Evolutionary conservation across 345 rosid genomes (phyloP), one percentile per base, ranked within the genome.

Genomic region (Garcia nutans): DNA sequence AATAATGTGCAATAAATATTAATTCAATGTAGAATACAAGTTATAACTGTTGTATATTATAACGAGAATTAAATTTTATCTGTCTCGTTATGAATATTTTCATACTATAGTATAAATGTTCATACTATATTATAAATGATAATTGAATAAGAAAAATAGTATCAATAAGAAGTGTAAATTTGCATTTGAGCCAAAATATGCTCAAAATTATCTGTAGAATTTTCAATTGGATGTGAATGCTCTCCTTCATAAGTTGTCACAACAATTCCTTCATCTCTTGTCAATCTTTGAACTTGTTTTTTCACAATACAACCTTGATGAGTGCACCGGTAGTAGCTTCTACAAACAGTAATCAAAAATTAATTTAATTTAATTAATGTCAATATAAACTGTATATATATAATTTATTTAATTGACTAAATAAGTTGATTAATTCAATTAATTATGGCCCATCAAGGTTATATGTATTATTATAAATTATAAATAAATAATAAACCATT

Each of bases 271-370:
- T 81, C 84, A 33, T 81, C 84, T 54, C 71, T 69, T 6, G 80
- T 81, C 64, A 77, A 57, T 73, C 84, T 75, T 16, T 81, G 84
- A 20, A 81, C 80, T 77, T 81, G 84, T 31, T 81, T 81, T 24
- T 81, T 81, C 67, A 81, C 84, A 11, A 62, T 81, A 61, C 84
- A 81, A 3, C 84, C 84, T 69, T 76, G 75, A 64, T 81, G 75
- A 10, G 84, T 81, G 20, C 84, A 81, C 45, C 84, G 55, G 41
- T 81, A 81, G 59, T 81, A 81, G 78, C 84, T 81, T 63, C 84
- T 81, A 54, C 31, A 70, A 3, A 42, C 0, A 5, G 0, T 8
- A 77, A 65, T 44, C 8, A 26, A 58, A 0, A 41, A 37, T 37
- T 37, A 37, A 37, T 5, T 37, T 37, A 37, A 37, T 37, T 37